phyloP scores from a whole-genome alignment of 169 alveolate genomes.

The Hammondia hammondi region DNA sequence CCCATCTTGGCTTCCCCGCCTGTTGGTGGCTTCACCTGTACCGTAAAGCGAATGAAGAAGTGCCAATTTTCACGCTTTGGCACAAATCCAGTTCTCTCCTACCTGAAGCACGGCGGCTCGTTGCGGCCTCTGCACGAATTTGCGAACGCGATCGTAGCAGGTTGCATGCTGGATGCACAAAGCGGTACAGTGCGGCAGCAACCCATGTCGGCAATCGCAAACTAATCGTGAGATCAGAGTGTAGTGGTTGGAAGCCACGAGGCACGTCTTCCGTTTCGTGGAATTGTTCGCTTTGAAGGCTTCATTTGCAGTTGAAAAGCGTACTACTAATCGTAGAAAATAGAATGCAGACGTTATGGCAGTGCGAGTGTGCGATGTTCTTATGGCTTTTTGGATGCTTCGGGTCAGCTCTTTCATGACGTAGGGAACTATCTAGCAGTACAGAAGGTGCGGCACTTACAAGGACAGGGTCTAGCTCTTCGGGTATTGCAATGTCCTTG shows the following conservation, averaged over 20 bases:
- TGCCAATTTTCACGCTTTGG: too few relatives aligned
- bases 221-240: neutral
- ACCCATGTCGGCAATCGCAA: neutral
- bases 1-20: too few relatives aligned
- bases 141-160: constrained; percentile 20
- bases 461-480: neutral
- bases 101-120: constrained; percentile 27
- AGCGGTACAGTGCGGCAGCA: neutral
- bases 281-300: too few relatives aligned
- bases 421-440: neutral
- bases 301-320: neutral
- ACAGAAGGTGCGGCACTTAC: neutral
- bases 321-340: too few relatives aligned
- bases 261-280: too few relatives aligned
- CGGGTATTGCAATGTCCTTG: constrained; percentile 10
- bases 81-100: neutral
- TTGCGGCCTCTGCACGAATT: neutral
- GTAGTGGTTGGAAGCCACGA: too few relatives aligned
- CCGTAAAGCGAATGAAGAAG: too few relatives aligned
- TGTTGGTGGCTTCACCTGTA: too few relatives aligned
- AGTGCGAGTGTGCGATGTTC: too few relatives aligned
- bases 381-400: neutral
- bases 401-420: too few relatives aligned
- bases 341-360: too few relatives aligned
- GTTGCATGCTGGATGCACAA: constrained; percentile 33